These are phyloP conservation scores for Termitomyces sp. DNA, from an alignment of 768 basidiomycete species.

Conservation along the genomic window DNA sequence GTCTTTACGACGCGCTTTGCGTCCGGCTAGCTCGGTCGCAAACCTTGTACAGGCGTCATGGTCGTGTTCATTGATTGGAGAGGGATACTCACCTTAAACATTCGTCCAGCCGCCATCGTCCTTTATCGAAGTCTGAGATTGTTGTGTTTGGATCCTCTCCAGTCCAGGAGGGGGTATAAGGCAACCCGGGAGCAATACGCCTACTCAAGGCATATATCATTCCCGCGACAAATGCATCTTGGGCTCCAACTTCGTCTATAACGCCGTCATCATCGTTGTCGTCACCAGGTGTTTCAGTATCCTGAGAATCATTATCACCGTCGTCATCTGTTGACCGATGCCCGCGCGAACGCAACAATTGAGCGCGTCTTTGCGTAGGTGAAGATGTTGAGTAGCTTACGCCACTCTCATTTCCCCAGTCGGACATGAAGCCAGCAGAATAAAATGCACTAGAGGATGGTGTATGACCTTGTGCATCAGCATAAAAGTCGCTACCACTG, in stretches of 20 bases:
- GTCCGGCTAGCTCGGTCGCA: conserved; percentile 76
- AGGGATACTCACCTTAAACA: conserved; percentile 58
- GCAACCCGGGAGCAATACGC: conserved; percentile 63
- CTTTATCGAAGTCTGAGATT: conserved; percentile 33
- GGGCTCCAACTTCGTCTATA: conserved; percentile 71
- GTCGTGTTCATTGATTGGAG: neutral
- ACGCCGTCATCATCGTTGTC: conserved; percentile 33
- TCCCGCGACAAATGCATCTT: conserved; percentile 80
- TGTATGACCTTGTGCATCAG: conserved; percentile 47
- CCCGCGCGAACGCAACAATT: conserved; percentile 17
- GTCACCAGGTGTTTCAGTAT: conserved; percentile 45
- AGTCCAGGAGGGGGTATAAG: conserved; percentile 58
- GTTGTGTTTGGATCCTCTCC: conserved; percentile 27
- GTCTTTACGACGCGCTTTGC: conserved; percentile 55
- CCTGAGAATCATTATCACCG: conserved; percentile 54
- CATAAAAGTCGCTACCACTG: conserved; percentile 78
- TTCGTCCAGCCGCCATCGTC: conserved; percentile 76
- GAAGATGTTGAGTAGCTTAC: conserved; percentile 20
- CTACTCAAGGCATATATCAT: conserved; percentile 82
- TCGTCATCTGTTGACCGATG: conserved; percentile 32
- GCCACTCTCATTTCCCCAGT: conserved; percentile 20
- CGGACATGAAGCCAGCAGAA: conserved; percentile 29
- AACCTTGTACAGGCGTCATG: conserved; percentile 41
- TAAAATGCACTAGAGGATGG: conserved; percentile 49
- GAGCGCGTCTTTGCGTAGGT: conserved; percentile 12